A percentile compares a stretch with the other conserved stretches of the same genome.
These are phyloP conservation scores for Ophiosphaerella herpotricha DNA, from an alignment of 2,329 filamentous ascomycete species.

Conservation along the genomic window DNA sequence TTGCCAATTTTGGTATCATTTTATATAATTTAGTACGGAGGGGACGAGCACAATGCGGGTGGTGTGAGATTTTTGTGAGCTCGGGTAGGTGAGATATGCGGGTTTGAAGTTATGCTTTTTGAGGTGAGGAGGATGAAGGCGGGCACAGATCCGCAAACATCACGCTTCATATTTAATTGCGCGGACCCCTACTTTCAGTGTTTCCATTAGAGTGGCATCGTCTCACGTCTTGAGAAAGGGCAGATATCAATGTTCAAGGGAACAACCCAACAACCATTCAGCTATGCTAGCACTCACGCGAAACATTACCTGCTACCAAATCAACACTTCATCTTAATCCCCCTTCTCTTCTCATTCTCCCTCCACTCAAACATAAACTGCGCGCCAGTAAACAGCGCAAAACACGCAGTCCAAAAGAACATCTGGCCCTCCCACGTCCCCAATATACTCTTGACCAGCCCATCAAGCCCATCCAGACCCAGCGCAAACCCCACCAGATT, in stretches of 20 bases:
- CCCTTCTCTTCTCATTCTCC: constrained; percentile 79
- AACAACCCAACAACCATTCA: too few species aligned
- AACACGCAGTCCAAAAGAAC: constrained; percentile 74
- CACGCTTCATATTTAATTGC: too few species aligned
- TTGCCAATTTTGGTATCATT: constrained; percentile 24
- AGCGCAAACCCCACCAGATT: constrained; percentile 96
- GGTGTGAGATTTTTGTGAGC: background rate
- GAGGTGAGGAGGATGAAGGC: too few species aligned
- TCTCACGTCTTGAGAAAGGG: too few species aligned
- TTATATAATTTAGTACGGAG: constrained; percentile 4
- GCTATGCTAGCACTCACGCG: too few species aligned
- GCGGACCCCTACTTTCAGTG: too few species aligned
- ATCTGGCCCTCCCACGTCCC: constrained; percentile 73
- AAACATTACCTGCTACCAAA: background rate
- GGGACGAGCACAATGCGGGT: background rate
- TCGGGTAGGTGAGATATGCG: background rate
- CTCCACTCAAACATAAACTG: constrained; percentile 98
- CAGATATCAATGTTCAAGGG: too few species aligned
- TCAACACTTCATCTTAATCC: constrained; percentile 82
- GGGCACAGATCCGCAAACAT: too few species aligned
- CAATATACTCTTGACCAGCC: constrained; percentile 74
- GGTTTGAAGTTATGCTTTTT: background rate
- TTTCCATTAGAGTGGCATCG: too few species aligned
- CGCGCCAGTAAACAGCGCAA: constrained; percentile 78
- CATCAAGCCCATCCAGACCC: constrained; percentile 83